Evolutionary conservation across 306 rosid species (phyloP).

Genomic region (Prunus salicina): DNA sequence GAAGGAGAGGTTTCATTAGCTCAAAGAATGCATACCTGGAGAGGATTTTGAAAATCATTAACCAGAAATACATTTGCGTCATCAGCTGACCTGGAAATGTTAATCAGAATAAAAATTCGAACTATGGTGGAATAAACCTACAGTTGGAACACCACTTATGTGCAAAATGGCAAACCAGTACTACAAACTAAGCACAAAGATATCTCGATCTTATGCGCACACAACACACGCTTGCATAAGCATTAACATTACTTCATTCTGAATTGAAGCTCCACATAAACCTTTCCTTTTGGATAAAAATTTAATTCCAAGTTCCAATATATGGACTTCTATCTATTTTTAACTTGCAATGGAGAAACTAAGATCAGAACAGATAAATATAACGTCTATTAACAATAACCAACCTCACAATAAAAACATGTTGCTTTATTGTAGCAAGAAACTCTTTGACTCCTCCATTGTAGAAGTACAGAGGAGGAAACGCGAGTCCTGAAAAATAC

Average conservation of each 20-base stretch:
- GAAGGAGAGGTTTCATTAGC: not conserved
- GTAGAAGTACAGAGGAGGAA: slow-evolving; percentile 90
- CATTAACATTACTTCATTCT: no score
- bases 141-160: slow-evolving; percentile 9
- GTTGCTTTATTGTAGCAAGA: slow-evolving; percentile 90
- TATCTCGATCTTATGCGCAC: no score
- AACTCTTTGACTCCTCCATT: slow-evolving; percentile 98
- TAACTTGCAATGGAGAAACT: not conserved
- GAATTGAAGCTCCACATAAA: no score
- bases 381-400: slow-evolving; percentile 19
- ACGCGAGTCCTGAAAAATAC: slow-evolving; percentile 80
- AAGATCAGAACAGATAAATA: slow-evolving; percentile 1
- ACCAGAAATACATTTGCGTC: slow-evolving; percentile 84
- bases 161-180: not conserved
- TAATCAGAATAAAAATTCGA: slow-evolving; percentile 20
- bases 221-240: no score
- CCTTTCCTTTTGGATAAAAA: no score
- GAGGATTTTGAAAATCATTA: slow-evolving; percentile 89
- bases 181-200: no score
- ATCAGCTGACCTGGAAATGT: slow-evolving; percentile 75
- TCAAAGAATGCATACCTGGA: slow-evolving; percentile 56
- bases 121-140: not conserved
- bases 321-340: no score
- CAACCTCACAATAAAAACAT: slow-evolving; percentile 86
- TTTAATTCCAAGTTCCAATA: no score